Percentiles rank a stretch among this genome's conserved stretches.
Conservation (phyloP, 2,329 filamentous ascomycete genomes). For the Fusarium sp. region DNA sequence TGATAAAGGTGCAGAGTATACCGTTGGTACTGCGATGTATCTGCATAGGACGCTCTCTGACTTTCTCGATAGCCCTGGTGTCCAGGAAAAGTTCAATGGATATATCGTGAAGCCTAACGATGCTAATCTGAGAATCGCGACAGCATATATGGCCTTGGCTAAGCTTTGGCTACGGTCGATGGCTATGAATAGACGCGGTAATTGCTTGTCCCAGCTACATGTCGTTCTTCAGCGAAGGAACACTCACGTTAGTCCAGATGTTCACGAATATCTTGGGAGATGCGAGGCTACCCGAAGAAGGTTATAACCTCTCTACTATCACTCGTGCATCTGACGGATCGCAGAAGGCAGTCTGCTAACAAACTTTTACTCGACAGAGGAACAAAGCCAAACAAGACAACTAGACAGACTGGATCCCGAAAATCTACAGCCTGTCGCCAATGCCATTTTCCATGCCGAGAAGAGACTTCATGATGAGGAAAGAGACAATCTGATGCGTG, state of each 20-base stretch:
- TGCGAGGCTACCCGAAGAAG: background rate
- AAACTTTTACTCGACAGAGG: background rate
- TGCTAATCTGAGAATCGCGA: background rate
- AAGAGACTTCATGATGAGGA: fast-evolving
- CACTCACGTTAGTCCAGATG: too few species aligned
- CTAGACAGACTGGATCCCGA: fast-evolving
- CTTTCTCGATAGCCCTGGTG: fast-evolving
- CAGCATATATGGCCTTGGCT: background rate
- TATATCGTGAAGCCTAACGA: background rate
- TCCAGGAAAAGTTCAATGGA: background rate
- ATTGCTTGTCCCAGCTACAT: too few species aligned
- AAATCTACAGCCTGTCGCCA: background rate
- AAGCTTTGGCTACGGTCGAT: background rate
- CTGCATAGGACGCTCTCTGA: slow-evolving; percentile 11
- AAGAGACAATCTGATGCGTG: background rate
- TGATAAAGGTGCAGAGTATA: fast-evolving
- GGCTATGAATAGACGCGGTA: too few species aligned
- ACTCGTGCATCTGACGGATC: fast-evolving
- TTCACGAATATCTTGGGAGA: background rate
- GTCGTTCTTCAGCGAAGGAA: fast-evolving
- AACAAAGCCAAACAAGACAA: background rate
- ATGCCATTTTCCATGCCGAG: background rate
- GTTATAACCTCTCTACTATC: background rate
- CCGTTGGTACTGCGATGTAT: background rate
- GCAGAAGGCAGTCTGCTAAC: background rate